Conservation (phyloP, 73 alveolate species). For the Blepharisma stoltei region DNA sequence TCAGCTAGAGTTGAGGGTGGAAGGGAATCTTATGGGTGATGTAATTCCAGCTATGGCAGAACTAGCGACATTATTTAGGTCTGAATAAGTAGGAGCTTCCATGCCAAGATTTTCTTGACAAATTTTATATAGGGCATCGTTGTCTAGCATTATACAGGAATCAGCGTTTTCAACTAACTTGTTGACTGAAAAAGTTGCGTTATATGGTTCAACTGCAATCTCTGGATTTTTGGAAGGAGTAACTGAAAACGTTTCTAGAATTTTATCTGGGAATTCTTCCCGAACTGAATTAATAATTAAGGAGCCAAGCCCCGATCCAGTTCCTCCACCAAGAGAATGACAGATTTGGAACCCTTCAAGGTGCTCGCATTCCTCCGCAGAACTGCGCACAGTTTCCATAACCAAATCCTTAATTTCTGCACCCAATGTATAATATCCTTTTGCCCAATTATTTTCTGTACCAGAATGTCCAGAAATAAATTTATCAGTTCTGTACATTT, state of each 20-base stretch:
- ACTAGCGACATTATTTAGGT: slow-evolving; percentile 37
- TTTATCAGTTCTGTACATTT: slow-evolving; percentile 45
- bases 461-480: slow-evolving; percentile 35
- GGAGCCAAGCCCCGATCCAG: slow-evolving; percentile 47
- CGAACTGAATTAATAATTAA: neutral
- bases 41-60: slow-evolving; percentile 48
- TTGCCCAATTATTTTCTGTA: slow-evolving; percentile 25
- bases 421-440: slow-evolving; percentile 18
- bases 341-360: slow-evolving; percentile 52
- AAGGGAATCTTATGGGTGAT: slow-evolving; percentile 56
- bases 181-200: slow-evolving; percentile 30
- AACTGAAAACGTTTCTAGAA: slow-evolving; percentile 1
- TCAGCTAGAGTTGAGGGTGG: slow-evolving; percentile 41
- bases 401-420: neutral
- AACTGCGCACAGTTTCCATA: slow-evolving; percentile 20
- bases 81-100: slow-evolving; percentile 42
- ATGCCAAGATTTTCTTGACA: slow-evolving; percentile 30
- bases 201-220: slow-evolving; percentile 76
- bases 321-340: slow-evolving; percentile 76
- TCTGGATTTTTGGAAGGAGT: slow-evolving; percentile 46
- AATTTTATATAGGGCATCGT: slow-evolving; percentile 52
- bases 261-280: slow-evolving; percentile 31
- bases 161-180: slow-evolving; percentile 13
- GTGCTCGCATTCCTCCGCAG: slow-evolving; percentile 54
- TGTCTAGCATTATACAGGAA: neutral